Conservation (phyloP, 345 rosid species). For the Kandelia obovata region DNA sequence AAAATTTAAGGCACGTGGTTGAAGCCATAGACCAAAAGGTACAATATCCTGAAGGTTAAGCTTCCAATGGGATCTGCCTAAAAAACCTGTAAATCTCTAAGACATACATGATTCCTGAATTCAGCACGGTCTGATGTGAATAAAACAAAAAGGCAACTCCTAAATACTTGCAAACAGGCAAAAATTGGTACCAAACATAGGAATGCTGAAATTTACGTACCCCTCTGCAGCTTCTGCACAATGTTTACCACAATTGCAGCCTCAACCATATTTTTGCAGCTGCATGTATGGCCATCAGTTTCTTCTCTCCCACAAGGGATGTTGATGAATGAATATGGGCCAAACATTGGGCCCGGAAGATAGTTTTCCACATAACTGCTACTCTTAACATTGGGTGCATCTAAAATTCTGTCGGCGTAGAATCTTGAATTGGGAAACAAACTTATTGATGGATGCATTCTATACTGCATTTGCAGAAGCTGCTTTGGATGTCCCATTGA, state of each 20-base stretch:
- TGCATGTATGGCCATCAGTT: constrained; percentile 19
- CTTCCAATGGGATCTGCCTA: too few species aligned
- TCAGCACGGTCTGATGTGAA: too few species aligned
- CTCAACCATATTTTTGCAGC: constrained; percentile 44
- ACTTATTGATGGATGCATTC: constrained; percentile 82
- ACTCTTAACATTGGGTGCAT: constrained; percentile 29
- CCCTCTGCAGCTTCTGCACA: constrained; percentile 33
- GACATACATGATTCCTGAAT: too few species aligned
- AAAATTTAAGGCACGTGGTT: too few species aligned
- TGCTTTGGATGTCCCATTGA: constrained; percentile 42
- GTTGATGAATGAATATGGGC: constrained; percentile 51
- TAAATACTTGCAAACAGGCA: too few species aligned
- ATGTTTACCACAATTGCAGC: constrained; percentile 37
- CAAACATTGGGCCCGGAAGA: constrained; percentile 42
- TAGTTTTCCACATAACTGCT: constrained; percentile 22
- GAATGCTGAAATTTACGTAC: constrained; percentile 20
- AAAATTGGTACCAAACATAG: too few species aligned
- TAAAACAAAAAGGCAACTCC: too few species aligned
- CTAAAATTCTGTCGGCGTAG: constrained; percentile 41
- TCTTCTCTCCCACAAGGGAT: constrained; percentile 40
- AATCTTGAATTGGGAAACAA: constrained; percentile 51
- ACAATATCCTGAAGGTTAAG: too few species aligned
- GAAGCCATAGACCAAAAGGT: too few species aligned
- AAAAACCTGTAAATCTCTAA: too few species aligned
- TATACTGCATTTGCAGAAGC: constrained; percentile 52